Evolutionary conservation across 768 basidiomycete genomes (phyloP), one percentile per base, ranked within the genome.

Genomic region (Dacryopinax spathularia): DNA sequence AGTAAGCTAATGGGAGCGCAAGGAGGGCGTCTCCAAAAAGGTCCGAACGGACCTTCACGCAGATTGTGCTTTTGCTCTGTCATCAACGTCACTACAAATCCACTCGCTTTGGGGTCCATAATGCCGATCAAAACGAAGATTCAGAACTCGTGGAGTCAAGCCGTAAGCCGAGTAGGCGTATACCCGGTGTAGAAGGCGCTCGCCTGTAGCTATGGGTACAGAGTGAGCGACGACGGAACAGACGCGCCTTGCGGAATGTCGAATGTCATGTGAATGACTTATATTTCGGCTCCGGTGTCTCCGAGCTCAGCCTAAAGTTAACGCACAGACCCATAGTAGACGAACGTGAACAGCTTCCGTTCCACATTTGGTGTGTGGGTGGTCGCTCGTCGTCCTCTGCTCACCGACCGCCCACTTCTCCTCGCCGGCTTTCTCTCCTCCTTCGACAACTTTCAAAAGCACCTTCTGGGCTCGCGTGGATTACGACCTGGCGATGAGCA

Each of bases 251-350:
- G 9, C 13, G 13, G 10, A 7, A 15, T 9, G n/a, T n/a, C n/a
- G n/a, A n/a, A n/a, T n/a, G 43, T 44, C 43, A 44, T 44, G 43
- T 44, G 43, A 12, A 9, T 44, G 43, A 13, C 22, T 44, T 44
- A 15, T 44, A 44, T 44, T 20, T 22, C 13, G 12, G 13, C n/a
- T 6, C 10, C 9, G 7, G 7, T 44, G 43, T 22, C 43, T 44
- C 43, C 43, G 43, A 9, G 22, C 10, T 37, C n/a, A 10, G n/a
- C 36, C 12, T 37, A n/a, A 37, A n/a, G 36, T n/a, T 37, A 10
- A 29, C 48, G 48, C 48, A 56, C 48, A 20, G 48, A 56, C 48
- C 48, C n/a, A n/a, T n/a, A n/a, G 31, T 56, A 22, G 48, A 56
- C 48, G 48, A 56, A 56, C 16, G 16, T 29, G 20, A 56, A 5